Evolutionary conservation across 2,329 filamentous ascomycete genomes (phyloP).

Genomic region (Monilinia polystroma): DNA sequence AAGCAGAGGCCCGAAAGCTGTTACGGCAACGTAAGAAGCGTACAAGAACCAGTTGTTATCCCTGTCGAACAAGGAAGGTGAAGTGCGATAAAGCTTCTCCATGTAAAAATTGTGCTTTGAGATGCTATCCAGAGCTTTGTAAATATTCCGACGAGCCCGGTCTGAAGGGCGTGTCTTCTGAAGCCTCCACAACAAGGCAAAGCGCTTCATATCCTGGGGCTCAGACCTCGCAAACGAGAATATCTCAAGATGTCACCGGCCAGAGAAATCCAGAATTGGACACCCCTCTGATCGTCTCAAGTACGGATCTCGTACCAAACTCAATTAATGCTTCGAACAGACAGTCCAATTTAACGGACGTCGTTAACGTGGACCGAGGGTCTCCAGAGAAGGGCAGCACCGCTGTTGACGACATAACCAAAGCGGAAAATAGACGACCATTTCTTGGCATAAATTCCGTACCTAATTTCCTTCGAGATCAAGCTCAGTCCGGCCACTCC

Average conservation of each 20-base stretch:
- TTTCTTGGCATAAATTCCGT: neutral
- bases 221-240: neutral
- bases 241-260: neutral
- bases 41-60: neutral
- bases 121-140: neutral
- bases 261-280: neutral
- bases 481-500: neutral
- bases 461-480: neutral
- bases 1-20: neutral
- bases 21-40: conserved; percentile 1
- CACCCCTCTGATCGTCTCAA: neutral
- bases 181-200: neutral
- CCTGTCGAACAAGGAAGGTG: neutral
- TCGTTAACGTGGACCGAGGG: neutral
- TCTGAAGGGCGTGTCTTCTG: neutral
- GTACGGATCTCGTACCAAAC: neutral
- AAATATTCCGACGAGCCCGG: neutral
- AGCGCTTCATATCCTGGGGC: neutral
- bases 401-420: neutral
- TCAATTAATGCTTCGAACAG: neutral
- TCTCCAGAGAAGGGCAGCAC: neutral
- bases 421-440: neutral
- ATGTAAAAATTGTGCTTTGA: neutral
- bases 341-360: neutral
- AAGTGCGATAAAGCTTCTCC: conserved; percentile 2